These are phyloP conservation scores for Globisporangium nodosum DNA, from an alignment of 352 stramenopile species.

Conservation along the genomic window DNA sequence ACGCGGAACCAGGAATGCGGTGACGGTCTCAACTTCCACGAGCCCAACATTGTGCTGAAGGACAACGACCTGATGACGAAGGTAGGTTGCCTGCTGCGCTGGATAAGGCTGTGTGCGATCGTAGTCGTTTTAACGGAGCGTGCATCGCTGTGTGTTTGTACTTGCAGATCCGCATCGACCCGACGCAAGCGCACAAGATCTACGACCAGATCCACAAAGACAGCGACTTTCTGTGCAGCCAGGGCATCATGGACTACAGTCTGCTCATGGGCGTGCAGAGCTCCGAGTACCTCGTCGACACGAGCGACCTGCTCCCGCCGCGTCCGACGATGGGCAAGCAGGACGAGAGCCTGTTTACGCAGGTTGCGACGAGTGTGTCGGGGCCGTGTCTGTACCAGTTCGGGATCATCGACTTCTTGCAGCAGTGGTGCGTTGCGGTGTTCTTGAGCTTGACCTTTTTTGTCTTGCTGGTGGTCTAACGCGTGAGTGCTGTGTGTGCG, in stretches of 20 bases:
- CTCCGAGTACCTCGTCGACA: slow-evolving; percentile 87
- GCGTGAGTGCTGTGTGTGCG: neutral
- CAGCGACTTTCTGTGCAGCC: slow-evolving; percentile 83
- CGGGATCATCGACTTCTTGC: slow-evolving; percentile 90
- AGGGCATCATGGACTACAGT: slow-evolving; percentile 92
- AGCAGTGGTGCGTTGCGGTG: slow-evolving; percentile 69
- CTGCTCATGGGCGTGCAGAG: slow-evolving; percentile 89
- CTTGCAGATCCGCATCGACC: slow-evolving; percentile 68
- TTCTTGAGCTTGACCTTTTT: slow-evolving; percentile 5
- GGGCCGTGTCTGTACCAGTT: slow-evolving; percentile 88
- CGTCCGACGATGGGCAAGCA: slow-evolving; percentile 26
- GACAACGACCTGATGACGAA: slow-evolving; percentile 90
- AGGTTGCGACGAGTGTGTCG: slow-evolving; percentile 80
- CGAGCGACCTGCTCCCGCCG: slow-evolving; percentile 42
- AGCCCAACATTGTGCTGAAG: slow-evolving; percentile 85
- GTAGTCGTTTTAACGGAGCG: neutral
- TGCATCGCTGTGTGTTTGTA: neutral
- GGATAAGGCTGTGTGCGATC: too few relatives aligned
- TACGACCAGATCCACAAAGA: slow-evolving; percentile 88
- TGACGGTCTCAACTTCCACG: slow-evolving; percentile 84
- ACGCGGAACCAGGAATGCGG: slow-evolving; percentile 81
- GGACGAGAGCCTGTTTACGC: slow-evolving; percentile 63
- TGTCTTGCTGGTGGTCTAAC: neutral
- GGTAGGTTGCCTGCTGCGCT: slow-evolving; percentile 15
- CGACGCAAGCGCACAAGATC: slow-evolving; percentile 68